Evolutionary conservation across 495 filamentous ascomycete genomes (phyloP).

Genomic region (Achaetomiella virescens): DNA sequence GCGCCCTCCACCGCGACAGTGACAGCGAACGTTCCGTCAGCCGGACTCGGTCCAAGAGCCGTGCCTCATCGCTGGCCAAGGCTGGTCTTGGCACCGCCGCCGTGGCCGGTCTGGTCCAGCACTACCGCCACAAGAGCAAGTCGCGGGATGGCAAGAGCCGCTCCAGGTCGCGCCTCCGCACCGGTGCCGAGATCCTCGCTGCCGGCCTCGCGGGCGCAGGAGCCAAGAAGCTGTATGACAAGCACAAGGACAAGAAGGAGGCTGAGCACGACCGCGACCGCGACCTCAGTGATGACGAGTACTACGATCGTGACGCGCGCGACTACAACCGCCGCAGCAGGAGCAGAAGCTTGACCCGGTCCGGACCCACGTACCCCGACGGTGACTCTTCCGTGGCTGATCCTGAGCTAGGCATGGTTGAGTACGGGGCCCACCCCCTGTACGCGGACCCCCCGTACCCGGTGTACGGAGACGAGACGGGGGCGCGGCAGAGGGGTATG

Average conservation of each 20-base stretch:
- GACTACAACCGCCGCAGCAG: slow-evolving; percentile 35
- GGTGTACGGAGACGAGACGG: slow-evolving; percentile 8
- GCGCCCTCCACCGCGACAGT: slow-evolving; percentile 56
- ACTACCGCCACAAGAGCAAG: slow-evolving; percentile 60
- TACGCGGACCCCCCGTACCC: slow-evolving; percentile 25
- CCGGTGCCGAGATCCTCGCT: slow-evolving; percentile 58
- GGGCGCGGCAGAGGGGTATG: slow-evolving; percentile 21
- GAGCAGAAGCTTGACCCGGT: slow-evolving; percentile 49
- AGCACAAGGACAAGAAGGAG: slow-evolving; percentile 45
- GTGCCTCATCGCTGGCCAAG: slow-evolving; percentile 65
- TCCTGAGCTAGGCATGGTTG: slow-evolving; percentile 68
- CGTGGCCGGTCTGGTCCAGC: slow-evolving; percentile 67
- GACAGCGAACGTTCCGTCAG: slow-evolving; percentile 32
- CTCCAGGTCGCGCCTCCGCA: slow-evolving; percentile 53
- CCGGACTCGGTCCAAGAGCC: slow-evolving; percentile 50
- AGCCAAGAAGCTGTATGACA: slow-evolving; percentile 76
- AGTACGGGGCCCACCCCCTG: slow-evolving; percentile 68
- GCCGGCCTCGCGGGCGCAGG: slow-evolving; percentile 74
- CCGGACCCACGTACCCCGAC: slow-evolving; percentile 46
- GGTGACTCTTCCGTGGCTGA: slow-evolving; percentile 41
- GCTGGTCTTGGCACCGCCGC: slow-evolving; percentile 75
- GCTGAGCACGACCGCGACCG: slow-evolving; percentile 34
- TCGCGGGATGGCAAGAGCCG: slow-evolving; percentile 51
- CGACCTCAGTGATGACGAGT: slow-evolving; percentile 26
- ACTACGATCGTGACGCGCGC: slow-evolving; percentile 22